Base-by-base conservation (phyloP, 176 grass and related monocot species). In the Avena eriantha region DNA sequence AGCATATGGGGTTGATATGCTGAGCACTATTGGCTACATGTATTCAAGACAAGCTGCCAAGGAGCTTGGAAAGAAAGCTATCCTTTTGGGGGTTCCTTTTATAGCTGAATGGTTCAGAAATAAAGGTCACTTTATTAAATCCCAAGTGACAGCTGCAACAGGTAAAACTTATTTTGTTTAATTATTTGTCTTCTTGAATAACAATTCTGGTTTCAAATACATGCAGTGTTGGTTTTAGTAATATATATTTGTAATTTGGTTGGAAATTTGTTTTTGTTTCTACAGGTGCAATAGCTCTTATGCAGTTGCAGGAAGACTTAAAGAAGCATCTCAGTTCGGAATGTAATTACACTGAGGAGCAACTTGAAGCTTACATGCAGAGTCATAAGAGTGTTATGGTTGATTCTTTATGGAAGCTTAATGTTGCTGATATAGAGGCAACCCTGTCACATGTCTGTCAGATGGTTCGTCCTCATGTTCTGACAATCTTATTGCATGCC, bases 91-190 rank as follows among this genome's bases (percentile, higher is more conserved):
- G 26, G 78, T 95, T 86, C 96, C 96, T 15, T 98, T 98, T 82
- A 83, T 95, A 81, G 96, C 93, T 70, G 93, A 95, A 94, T 95
- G 96, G 93, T 95, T 95, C 82, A 98, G 96, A 79, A 96, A 95
- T 82, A 98, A 98, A 84, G 96, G 96, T 7, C 93, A 99, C 53
- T 93, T 89, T 80, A 96, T 96, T 81, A 99, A 93, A 76, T 99
- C 92, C 29, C 94, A 96, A 91, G 85, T 94, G 77, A 99, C 97
- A 80, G 94, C 97, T 73, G 97, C 92, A 66, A 98, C 92, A 89
- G 90, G 96, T 98, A 54, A 73, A 59, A 1, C 4, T 22, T 55
- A 23, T 54, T 73, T 79, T 58, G 22, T 76, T 74, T 12, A 34
- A 68, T 70, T 23, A 54, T 63, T 63, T 73, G 49, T 49, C 19